Evolutionary conservation across 352 stramenopile genomes (phyloP).

Genomic region (Globisporangium splendens): DNA sequence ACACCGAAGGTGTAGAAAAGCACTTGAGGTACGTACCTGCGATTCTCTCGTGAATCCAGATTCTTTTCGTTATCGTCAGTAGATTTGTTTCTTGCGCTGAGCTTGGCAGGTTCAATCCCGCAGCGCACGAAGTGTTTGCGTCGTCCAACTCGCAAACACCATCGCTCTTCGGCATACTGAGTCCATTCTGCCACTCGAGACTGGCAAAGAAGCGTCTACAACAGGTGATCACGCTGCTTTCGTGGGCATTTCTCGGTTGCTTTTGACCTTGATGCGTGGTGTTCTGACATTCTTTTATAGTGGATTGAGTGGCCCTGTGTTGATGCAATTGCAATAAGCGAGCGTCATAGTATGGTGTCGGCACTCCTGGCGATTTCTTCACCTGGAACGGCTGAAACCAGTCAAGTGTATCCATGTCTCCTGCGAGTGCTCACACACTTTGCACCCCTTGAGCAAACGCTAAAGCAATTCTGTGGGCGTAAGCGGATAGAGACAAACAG

Average conservation of each 20-base stretch:
- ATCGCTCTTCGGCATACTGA: conserved; percentile 1
- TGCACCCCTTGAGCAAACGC: not conserved
- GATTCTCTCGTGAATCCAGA: not conserved
- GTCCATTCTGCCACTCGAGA: conserved; percentile 4
- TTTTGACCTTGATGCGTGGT: not conserved
- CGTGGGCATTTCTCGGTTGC: not conserved
- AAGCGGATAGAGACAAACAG: not conserved
- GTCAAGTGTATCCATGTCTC: not conserved
- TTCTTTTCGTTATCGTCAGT: not conserved
- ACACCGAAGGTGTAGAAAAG: not conserved
- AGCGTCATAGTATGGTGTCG: conserved; percentile 21
- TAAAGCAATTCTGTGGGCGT: not conserved
- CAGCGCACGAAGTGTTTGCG: conserved; percentile 1
- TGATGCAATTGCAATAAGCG: conserved; percentile 5
- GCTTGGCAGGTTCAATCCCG: conserved; percentile 5
- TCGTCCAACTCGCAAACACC: not conserved
- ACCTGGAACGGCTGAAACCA: not conserved
- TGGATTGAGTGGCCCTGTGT: conserved; percentile 23
- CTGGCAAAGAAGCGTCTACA: not conserved
- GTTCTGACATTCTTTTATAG: conserved; percentile 10
- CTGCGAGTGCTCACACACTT: conserved; percentile 3
- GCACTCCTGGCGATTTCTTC: conserved; percentile 9
- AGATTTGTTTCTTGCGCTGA: not conserved
- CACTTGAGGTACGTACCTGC: not conserved
- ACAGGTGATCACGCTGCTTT: not conserved